Evolutionary conservation across 371 early-diverging fungal species (phyloP), one percentile per base, ranked within the genome.

Genomic region (Mortierella sp.): DNA sequence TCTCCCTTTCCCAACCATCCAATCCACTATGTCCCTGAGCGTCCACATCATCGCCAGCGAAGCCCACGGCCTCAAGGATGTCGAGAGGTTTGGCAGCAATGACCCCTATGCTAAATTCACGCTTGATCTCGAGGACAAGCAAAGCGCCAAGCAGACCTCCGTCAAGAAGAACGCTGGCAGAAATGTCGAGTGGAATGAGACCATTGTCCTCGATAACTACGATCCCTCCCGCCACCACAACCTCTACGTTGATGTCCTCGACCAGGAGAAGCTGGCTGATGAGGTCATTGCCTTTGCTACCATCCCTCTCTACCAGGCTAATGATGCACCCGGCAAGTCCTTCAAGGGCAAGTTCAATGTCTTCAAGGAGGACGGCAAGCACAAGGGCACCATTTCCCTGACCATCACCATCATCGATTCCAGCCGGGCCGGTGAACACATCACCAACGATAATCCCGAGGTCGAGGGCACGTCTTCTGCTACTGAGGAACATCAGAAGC

Each of bases 281-380:
- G 80, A 68, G 49, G 73, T 81, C 39, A 86, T 86, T 47, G 86
- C 82, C 61, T 86, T 86, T 64, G 71, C 81, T 59, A 82, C 82
- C 51, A 84, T 86, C 27, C 82, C 84, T 38, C 71, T 86, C 48
- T 7, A 12, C 47, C 62, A 62, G 54, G 54, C 62, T 27, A 9
- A 2, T 12, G 14, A 45, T 1, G 48, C 58, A 1, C 31, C 46
- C 39, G 23, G 47, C 53, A 21, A 61, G 12, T 18, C 41, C 43
- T 6, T 62, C 54, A 21, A 26, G 7, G 69, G 58, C 24, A 31
- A 18, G 8, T 69, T 58, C 42, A 27, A 51, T 3, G 41, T 69
- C 47, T 62, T 47, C 54, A 41, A 0, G 24, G 3, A 28, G 13
- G 16, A 53, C 1, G 62, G 69, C n/a, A 54, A 61, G 48, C 28